Percentiles rank a stretch among this genome's conserved stretches.
Evolutionary conservation across 148 eudicot species (phyloP).

Genomic region (Pouteria glomerata): DNA sequence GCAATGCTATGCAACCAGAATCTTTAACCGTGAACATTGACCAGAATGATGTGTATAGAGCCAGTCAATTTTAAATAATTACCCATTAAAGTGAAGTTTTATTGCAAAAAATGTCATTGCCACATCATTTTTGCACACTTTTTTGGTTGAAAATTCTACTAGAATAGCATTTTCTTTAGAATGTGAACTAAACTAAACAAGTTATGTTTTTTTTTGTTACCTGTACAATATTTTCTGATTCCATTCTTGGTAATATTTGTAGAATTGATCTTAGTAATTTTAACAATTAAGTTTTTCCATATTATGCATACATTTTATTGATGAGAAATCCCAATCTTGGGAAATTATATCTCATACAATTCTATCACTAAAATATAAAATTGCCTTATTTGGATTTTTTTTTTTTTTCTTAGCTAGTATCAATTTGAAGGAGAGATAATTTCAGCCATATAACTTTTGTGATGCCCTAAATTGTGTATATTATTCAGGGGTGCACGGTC

Average conservation of each 20-base stretch:
- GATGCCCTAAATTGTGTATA: neutral
- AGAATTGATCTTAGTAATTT: neutral
- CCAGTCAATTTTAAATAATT: no score
- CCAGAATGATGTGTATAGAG: no score
- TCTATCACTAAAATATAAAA: neutral
- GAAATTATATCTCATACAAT: neutral
- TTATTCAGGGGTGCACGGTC: conserved; percentile 71
- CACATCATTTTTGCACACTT: no score
- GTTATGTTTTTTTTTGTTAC: neutral
- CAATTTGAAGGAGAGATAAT: neutral
- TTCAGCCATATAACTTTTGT: neutral
- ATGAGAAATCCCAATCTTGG: neutral
- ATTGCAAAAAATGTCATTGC: no score
- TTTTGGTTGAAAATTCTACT: no score
- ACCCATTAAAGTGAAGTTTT: no score
- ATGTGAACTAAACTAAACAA: no score
- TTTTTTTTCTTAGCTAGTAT: neutral
- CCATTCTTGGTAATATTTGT: neutral
- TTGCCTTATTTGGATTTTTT: neutral
- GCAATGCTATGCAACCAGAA: no score
- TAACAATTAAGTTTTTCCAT: neutral
- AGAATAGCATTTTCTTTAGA: no score
- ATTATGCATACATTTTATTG: neutral
- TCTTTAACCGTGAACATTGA: no score
- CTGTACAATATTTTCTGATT: neutral